Percentiles rank a stretch among this genome's conserved stretches.
phyloP scores from a whole-genome alignment of 345 rosid genomes.

The Acer yangbiense region DNA sequence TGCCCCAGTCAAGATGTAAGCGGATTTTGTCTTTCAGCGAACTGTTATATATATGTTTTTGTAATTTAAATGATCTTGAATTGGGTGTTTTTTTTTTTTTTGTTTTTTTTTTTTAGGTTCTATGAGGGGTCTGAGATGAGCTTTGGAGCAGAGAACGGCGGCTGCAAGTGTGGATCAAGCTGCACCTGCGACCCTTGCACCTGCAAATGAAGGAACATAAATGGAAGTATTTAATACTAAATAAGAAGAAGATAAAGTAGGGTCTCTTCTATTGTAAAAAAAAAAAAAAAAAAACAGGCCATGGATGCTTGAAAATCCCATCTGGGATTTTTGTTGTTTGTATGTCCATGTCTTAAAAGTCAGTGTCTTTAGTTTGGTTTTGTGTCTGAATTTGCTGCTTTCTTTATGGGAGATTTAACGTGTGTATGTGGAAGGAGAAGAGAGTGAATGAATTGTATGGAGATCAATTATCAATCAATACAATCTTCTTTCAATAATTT shows the following conservation, averaged over 20 bases:
- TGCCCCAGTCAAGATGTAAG: conserved; percentile 29
- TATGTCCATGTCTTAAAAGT: neutral
- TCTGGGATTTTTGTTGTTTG: neutral
- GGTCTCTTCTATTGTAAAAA: neutral
- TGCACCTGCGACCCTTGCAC: conserved; percentile 57
- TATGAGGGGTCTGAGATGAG: conserved; percentile 39
- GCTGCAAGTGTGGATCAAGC: conserved; percentile 76
- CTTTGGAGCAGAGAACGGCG: conserved; percentile 42
- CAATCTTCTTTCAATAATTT: neutral
- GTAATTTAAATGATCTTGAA: neutral
- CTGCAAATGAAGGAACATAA: conserved; percentile 33
- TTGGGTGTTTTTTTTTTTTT: neutral
- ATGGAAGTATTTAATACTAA: neutral
- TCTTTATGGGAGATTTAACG: neutral
- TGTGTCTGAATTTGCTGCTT: neutral
- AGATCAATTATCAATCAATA: neutral
- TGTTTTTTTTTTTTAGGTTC: conserved; percentile 25
- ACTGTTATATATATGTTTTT: neutral
- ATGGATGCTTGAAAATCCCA: neutral
- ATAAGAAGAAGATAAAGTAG: neutral
- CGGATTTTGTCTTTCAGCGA: too few relatives aligned
- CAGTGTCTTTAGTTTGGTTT: neutral
- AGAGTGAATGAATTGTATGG: too few relatives aligned
- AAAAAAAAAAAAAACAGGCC: neutral
- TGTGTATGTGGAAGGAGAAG: neutral